Evolutionary conservation across 495 filamentous ascomycete genomes (phyloP).

Genomic region (Annulohypoxylon stygium): DNA sequence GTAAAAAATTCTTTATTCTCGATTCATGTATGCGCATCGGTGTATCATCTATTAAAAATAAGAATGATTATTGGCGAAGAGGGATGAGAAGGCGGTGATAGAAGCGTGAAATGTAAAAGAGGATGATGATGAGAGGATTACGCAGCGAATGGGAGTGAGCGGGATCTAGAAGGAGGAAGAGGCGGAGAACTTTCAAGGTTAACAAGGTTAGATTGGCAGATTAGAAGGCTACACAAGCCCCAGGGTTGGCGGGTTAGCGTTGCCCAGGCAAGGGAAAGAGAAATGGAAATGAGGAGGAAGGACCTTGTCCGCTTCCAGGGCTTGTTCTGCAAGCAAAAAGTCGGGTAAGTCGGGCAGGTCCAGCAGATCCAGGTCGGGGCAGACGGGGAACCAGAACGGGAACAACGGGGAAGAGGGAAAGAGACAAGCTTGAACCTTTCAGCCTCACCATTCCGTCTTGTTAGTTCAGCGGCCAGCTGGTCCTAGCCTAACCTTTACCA

Average conservation of each 20-base stretch:
- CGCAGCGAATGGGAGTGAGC: slow-evolving; percentile 23
- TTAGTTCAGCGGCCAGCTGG: slow-evolving; percentile 11
- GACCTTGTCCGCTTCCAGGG: not conserved
- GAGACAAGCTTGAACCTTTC: slow-evolving; percentile 9
- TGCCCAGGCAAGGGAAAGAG: slow-evolving; percentile 18
- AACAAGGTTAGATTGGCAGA: too few species aligned
- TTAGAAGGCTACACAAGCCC: slow-evolving; percentile 21
- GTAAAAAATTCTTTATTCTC: slow-evolving; percentile 15
- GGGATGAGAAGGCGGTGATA: slow-evolving; percentile 15
- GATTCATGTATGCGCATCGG: slow-evolving; percentile 20
- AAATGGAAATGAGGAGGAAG: not conserved
- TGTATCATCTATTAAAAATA: slow-evolving; percentile 12
- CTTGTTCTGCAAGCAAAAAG: not conserved
- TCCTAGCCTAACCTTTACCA: not conserved
- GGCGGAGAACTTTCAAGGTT: slow-evolving; percentile 12
- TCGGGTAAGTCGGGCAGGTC: slow-evolving; percentile 18
- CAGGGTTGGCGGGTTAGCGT: not conserved
- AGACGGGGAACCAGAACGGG: slow-evolving; percentile 13
- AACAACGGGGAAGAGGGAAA: not conserved
- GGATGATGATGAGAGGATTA: slow-evolving; percentile 45
- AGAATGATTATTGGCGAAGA: slow-evolving; percentile 17
- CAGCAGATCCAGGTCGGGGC: slow-evolving; percentile 8
- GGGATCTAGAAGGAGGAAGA: slow-evolving; percentile 29
- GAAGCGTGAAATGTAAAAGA: slow-evolving; percentile 12
- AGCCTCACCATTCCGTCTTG: slow-evolving; percentile 43